Evolutionary conservation across 805 yeast genomes (phyloP), one percentile per base, ranked within the genome.

Genomic region (Schwanniomyces pseudopolymorphus): DNA sequence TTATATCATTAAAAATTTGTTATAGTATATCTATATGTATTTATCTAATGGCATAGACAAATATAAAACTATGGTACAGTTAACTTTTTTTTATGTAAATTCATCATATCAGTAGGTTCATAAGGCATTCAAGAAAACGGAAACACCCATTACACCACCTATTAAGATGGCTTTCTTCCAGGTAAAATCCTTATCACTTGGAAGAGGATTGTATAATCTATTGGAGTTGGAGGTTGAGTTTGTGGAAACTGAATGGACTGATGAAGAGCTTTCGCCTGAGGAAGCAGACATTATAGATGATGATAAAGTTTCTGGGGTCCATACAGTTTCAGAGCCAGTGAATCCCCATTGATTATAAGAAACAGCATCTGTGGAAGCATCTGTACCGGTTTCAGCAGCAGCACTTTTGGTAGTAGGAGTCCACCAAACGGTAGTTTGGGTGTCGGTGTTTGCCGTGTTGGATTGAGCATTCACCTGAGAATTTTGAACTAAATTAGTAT

Each of bases 261-360:
- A 37, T 19, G 41, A 43, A 14, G 57, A 49, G 7, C 43, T 31
- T 3, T 46, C 48, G 17, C 39, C 45, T 2, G 46, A 33, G 2
- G 46, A 33, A 10, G 44, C 21, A 17, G 37, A 46, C 33, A 45
- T 33, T 13, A 21, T 41, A 7, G 46, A 26, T 19, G 41, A 46
- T 13, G 33, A 17, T 16, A 37, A 22, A 27, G 54, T 50, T 13
- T 57, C 37, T 2, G 57, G 62, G 17, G 48, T 52, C 77, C 77
- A 72, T 3, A 47, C 49, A 0, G 69, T 62, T 50, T 72, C 72
- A 1, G 64, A 51, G 1, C 77, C 77, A 4, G 72, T 66, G 52
- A 71, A 72, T 1, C 77, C 77, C 64, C 67, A 71, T 48, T 69
- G 69, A 56, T 72, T 72, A 56, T 59, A 71, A 5, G 68, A 52